Percentiles rank a stretch among this genome's conserved stretches.
phyloP scores from a whole-genome alignment of 2,329 filamentous ascomycete species.

The Penicillium sp. region DNA sequence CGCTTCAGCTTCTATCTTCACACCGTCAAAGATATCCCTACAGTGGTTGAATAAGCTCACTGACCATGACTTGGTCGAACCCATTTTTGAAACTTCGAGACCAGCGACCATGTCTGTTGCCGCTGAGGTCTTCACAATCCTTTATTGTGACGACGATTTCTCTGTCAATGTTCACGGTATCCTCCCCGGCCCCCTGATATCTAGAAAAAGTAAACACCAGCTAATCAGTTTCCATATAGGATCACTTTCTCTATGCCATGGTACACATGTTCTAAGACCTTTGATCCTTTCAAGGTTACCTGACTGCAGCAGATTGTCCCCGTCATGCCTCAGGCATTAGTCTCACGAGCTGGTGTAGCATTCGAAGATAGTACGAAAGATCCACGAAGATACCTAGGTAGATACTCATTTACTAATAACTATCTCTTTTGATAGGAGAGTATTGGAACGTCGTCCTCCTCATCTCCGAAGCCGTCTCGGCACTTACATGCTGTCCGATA shows the following conservation, averaged over 20 bases:
- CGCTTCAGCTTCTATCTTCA: not conserved
- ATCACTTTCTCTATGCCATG: slow-evolving; percentile 20
- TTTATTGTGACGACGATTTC: slow-evolving; percentile 57
- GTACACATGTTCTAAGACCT: not conserved
- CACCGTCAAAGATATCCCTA: not conserved
- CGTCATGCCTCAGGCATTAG: slow-evolving; percentile 15
- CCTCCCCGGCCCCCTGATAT: not conserved
- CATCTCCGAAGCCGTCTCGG: slow-evolving; percentile 13
- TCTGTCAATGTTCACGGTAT: slow-evolving; percentile 17
- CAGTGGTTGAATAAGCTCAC: not conserved
- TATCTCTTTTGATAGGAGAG: slow-evolving; percentile 4
- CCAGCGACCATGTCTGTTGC: slow-evolving; percentile 25
- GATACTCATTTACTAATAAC: not conserved
- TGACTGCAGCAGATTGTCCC: slow-evolving; percentile 17
- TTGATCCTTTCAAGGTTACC: not conserved
- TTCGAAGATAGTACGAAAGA: slow-evolving; percentile 13
- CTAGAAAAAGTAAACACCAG: not conserved
- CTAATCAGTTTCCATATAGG: slow-evolving; percentile 3
- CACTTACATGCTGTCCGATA: slow-evolving; percentile 16
- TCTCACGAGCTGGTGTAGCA: slow-evolving; percentile 13
- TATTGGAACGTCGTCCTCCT: slow-evolving; percentile 23
- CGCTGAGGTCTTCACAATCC: slow-evolving; percentile 55
- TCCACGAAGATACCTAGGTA: not conserved
- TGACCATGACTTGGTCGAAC: slow-evolving; percentile 8
- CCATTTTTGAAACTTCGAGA: slow-evolving; percentile 6